A percentile compares a stretch with the other conserved stretches of the same genome.
phyloP scores from a whole-genome alignment of 2,329 filamentous ascomycete genomes.

The Botrytis hyacinthi region DNA sequence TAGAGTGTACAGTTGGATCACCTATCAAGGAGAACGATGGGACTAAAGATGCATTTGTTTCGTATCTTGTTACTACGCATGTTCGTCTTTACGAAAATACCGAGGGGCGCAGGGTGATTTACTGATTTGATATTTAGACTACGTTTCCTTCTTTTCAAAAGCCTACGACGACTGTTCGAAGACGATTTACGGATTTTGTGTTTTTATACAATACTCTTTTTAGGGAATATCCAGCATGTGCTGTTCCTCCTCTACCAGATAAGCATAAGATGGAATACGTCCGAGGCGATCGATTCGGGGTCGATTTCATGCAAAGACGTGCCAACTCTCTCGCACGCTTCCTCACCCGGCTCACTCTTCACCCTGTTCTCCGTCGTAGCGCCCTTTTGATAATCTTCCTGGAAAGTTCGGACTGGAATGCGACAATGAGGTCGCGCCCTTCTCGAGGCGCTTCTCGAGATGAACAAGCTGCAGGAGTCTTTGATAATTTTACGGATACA shows the following conservation, averaged over 20 bases:
- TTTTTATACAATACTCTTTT: conserved; percentile 91
- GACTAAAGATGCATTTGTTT: conserved; percentile 94
- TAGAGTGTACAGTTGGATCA: conserved; percentile 79
- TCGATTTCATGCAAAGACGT: conserved; percentile 85
- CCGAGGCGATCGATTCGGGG: conserved; percentile 88
- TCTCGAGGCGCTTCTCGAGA: conserved; percentile 60
- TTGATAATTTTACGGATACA: conserved; percentile 92
- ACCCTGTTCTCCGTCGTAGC: conserved; percentile 83
- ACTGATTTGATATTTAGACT: conserved; percentile 56
- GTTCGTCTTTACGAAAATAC: conserved; percentile 49
- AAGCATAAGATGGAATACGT: conserved; percentile 99
- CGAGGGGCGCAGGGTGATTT: conserved; percentile 14
- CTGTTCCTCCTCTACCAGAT: conserved; percentile 90
- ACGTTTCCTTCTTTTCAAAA: conserved; percentile 93
- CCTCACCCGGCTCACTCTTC: conserved; percentile 78
- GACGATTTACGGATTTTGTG: conserved; percentile 96
- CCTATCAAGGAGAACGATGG: conserved; percentile 95
- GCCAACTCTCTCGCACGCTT: conserved; percentile 92
- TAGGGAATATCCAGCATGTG: conserved; percentile 85
- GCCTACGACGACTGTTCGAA: conserved; percentile 72
- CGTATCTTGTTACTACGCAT: conserved; percentile 88
- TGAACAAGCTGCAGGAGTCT: conserved; percentile 64
- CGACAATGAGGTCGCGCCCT: conserved; percentile 80
- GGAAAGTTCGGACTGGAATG: conserved; percentile 94
- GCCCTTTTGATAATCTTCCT: conserved; percentile 84